Conservation (phyloP, 1,284 basidiomycete genomes). For the Fistulina hepatica region DNA sequence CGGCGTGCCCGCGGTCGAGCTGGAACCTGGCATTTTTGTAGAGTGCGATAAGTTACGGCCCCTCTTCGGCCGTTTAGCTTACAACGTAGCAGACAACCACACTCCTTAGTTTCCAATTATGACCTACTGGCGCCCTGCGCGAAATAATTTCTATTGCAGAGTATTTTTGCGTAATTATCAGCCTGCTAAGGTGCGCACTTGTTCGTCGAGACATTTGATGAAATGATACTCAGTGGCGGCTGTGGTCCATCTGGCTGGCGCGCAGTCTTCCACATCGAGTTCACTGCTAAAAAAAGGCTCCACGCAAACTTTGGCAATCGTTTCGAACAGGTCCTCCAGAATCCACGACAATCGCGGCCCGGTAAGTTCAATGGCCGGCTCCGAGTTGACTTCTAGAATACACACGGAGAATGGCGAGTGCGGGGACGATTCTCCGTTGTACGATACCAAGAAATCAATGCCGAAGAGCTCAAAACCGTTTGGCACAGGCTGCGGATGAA, state of each 20-base stretch:
- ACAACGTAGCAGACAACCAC: too few species aligned
- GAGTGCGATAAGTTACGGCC: too few species aligned
- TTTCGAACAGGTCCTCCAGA: conserved; percentile 69
- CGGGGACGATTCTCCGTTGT: conserved; percentile 21
- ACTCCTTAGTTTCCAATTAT: too few species aligned
- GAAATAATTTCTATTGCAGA: too few species aligned
- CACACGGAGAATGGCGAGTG: conserved; percentile 46
- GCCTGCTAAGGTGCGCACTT: too few species aligned
- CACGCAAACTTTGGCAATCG: conserved; percentile 60
- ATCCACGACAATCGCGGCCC: conserved; percentile 77
- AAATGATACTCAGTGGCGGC: conserved; percentile 32
- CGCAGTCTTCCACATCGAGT: conserved; percentile 4
- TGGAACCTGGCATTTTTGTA: too few species aligned
- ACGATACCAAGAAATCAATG: conserved; percentile 78
- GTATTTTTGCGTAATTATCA: conserved; percentile 2
- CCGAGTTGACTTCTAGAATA: conserved; percentile 87
- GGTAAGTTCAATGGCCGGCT: conserved; percentile 92
- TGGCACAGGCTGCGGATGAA: conserved; percentile 52
- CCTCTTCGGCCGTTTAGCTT: too few species aligned
- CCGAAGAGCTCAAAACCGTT: conserved; percentile 97
- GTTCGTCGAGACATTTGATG: conserved; percentile 45
- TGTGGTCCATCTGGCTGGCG: conserved; percentile 26
- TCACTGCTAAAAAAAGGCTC: conserved; percentile 45
- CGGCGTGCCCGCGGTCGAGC: too few species aligned
- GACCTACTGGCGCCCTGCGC: too few species aligned